Evolutionary conservation across 768 basidiomycete species (phyloP).

Genomic region (Hebeloma cylindrosporum): DNA sequence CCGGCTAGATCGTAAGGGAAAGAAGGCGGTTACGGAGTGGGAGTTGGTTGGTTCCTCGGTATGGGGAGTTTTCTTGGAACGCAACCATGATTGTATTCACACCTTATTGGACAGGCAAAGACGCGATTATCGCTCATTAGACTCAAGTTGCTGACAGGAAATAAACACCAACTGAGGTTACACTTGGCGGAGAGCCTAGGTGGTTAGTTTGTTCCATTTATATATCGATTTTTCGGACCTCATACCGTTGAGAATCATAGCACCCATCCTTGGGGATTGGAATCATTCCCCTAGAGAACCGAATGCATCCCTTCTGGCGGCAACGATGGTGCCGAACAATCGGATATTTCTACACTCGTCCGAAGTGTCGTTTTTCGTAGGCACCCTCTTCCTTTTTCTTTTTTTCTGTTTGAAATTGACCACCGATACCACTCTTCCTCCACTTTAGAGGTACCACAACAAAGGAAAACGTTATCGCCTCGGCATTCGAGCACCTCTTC

Average conservation of each 20-base stretch:
- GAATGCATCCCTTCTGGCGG: conserved; percentile 23
- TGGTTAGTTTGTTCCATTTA: conserved; percentile 36
- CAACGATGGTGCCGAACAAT: conserved; percentile 37
- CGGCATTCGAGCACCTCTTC: conserved; percentile 56
- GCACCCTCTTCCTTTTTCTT: conserved; percentile 18
- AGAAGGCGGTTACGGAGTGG: conserved; percentile 53
- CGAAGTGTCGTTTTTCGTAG: conserved; percentile 54
- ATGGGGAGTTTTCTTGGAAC: conserved; percentile 29
- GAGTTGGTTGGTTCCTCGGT: conserved; percentile 60
- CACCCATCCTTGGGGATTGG: conserved; percentile 65
- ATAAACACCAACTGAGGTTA: conserved; percentile 72
- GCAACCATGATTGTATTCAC: too few relatives aligned
- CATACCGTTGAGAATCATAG: conserved; percentile 31
- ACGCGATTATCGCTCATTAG: conserved; percentile 57
- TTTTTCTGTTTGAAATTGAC: too few relatives aligned
- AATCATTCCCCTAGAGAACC: conserved; percentile 43
- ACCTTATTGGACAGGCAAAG: conserved; percentile 26
- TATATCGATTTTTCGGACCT: neutral
- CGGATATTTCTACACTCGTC: conserved; percentile 65
- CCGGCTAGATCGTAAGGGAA: conserved; percentile 33
- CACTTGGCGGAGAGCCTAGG: conserved; percentile 55
- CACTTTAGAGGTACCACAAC: conserved; percentile 50
- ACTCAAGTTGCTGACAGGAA: conserved; percentile 57
- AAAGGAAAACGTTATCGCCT: conserved; percentile 51
- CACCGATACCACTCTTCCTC: neutral